Percentiles rank a stretch among this genome's conserved stretches.
phyloP scores from a whole-genome alignment of 495 filamentous ascomycete species.

The Wilcoxina mikolae region DNA sequence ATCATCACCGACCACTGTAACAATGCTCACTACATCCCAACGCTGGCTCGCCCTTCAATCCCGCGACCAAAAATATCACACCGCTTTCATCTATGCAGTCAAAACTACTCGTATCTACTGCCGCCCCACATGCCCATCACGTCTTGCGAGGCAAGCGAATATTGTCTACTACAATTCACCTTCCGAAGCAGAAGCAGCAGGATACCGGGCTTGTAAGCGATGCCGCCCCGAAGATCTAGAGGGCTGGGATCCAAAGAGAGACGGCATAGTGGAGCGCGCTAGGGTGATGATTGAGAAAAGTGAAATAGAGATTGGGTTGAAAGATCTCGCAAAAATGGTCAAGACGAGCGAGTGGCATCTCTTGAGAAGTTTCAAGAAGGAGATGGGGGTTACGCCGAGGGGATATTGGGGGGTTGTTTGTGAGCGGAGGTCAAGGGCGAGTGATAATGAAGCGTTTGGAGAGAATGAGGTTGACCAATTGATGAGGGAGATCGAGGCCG shows the following conservation, averaged over 20 bases:
- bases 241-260: constrained; percentile 30
- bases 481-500: too few relatives aligned
- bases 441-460: not conserved
- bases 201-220: constrained; percentile 49
- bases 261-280: constrained; percentile 34
- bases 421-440: not conserved
- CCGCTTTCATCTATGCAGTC: constrained; percentile 47
- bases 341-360: constrained; percentile 47
- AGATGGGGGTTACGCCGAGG: constrained; percentile 46
- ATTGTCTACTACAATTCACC: constrained; percentile 43
- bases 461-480: too few relatives aligned
- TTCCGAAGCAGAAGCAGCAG: constrained; percentile 40
- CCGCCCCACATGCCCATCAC: constrained; percentile 44
- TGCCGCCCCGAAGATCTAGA: constrained; percentile 42
- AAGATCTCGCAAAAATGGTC: constrained; percentile 39
- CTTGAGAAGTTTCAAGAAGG: constrained; percentile 47
- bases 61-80: constrained; percentile 38
- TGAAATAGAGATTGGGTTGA: constrained; percentile 32
- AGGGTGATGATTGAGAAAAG: constrained; percentile 30
- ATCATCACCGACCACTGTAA: too few relatives aligned
- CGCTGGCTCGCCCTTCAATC: constrained; percentile 44
- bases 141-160: constrained; percentile 47
- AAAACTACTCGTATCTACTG: constrained; percentile 51
- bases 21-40: constrained; percentile 24
- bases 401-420: constrained; percentile 27